phyloP scores from a whole-genome alignment of 2,329 filamentous ascomycete genomes.

The Penicillium freii region DNA sequence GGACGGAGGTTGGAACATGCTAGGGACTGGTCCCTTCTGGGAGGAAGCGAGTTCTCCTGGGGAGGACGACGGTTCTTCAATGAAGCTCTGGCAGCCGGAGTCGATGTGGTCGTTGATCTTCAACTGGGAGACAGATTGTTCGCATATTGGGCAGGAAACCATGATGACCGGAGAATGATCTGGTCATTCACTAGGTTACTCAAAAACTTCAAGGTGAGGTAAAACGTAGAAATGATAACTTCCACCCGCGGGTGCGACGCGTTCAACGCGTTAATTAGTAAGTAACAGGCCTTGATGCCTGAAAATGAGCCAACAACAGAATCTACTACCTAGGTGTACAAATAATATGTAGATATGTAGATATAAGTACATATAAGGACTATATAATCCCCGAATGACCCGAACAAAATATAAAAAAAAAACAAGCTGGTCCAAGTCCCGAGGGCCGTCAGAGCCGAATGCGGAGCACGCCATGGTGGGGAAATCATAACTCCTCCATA shows the following conservation, averaged over 20 bases:
- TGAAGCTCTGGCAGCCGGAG: constrained; percentile 68
- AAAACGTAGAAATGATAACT: background rate
- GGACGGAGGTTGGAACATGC: constrained; percentile 57
- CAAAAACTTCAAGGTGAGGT: background rate
- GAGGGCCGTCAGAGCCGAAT: background rate
- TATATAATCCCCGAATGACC: background rate
- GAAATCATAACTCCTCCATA: constrained; percentile 4
- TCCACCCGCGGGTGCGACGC: background rate
- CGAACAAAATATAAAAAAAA: background rate
- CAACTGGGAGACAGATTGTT: constrained; percentile 50
- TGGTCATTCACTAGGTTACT: background rate
- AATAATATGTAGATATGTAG: background rate
- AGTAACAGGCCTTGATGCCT: constrained; percentile 4
- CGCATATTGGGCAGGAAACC: constrained; percentile 81
- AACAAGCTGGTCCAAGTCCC: background rate
- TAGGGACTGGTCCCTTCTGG: constrained; percentile 46
- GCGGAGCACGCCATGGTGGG: constrained; percentile 24
- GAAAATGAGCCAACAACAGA: background rate
- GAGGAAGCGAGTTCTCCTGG: constrained; percentile 45
- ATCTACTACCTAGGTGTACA: background rate
- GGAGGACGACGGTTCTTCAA: constrained; percentile 51
- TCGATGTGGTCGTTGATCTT: constrained; percentile 92
- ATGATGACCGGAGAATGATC: constrained; percentile 23
- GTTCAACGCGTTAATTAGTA: constrained; percentile 8
- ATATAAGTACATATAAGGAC: background rate